These are phyloP conservation scores for Auriscalpium orientale DNA, from an alignment of 768 basidiomycete genomes.

Conservation along the genomic window DNA sequence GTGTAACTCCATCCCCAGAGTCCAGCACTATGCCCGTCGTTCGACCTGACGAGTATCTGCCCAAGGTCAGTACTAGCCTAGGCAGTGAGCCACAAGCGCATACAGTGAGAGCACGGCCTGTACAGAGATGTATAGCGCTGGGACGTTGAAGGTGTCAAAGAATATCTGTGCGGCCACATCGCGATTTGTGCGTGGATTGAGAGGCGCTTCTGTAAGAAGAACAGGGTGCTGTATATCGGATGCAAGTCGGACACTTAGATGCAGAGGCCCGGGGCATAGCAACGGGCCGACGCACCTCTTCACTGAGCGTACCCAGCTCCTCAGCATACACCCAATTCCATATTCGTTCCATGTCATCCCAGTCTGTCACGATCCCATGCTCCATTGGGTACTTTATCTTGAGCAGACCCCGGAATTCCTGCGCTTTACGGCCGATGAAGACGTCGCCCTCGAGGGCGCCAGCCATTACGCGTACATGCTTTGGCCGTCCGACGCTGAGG, in stretches of 20 bases:
- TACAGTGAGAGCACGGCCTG: constrained; percentile 96
- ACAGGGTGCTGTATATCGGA: constrained; percentile 76
- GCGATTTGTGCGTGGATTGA: constrained; percentile 94
- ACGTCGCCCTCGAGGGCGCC: constrained; percentile 94
- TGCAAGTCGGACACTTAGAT: constrained; percentile 8
- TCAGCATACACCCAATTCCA: constrained; percentile 98
- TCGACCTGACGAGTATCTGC: constrained; percentile 93
- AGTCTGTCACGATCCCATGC: constrained; percentile 97
- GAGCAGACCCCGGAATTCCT: constrained; percentile 90
- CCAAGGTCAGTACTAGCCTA: background rate
- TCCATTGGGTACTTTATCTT: constrained; percentile 99
- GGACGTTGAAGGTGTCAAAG: constrained; percentile 99
- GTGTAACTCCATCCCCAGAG: constrained; percentile 97
- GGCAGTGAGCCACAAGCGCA: background rate
- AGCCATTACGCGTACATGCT: constrained; percentile 96
- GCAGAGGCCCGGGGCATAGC: background rate
- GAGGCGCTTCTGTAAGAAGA: constrained; percentile 90
- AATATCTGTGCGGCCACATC: constrained; percentile 98
- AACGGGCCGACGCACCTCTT: constrained; percentile 62
- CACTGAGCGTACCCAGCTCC: constrained; percentile 89
- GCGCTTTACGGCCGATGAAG: constrained; percentile 92
- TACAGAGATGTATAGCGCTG: constrained; percentile 91
- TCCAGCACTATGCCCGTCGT: constrained; percentile 99
- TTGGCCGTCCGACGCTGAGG: constrained; percentile 86
- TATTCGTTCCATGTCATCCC: constrained; percentile 99